Percentiles rank a stretch among this genome's conserved stretches.
Conservation (phyloP, 2,329 filamentous ascomycete genomes). For the Fusarium devonianum region DNA sequence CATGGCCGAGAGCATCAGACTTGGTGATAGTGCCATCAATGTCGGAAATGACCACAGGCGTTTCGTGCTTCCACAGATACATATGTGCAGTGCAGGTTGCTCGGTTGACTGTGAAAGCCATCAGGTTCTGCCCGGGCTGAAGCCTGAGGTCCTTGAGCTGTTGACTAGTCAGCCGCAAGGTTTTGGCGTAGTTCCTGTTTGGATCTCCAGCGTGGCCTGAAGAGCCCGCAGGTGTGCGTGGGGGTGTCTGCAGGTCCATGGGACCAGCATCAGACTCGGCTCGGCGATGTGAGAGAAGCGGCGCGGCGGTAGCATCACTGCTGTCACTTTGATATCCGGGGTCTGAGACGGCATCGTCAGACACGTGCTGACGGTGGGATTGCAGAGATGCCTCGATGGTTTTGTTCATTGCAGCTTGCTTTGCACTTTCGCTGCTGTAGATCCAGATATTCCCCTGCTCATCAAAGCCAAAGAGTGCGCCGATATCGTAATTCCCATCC, state of each 20-base stretch:
- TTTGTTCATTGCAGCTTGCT: slow-evolving; percentile 81
- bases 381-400: slow-evolving; percentile 61
- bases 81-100: slow-evolving; percentile 92
- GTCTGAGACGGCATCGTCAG: slow-evolving; percentile 86
- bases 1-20: slow-evolving; percentile 91
- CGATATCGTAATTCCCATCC: slow-evolving; percentile 95
- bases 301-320: slow-evolving; percentile 64
- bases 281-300: slow-evolving; percentile 61
- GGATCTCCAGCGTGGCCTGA: slow-evolving; percentile 70
- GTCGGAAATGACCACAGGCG: slow-evolving; percentile 95
- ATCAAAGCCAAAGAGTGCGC: slow-evolving; percentile 91
- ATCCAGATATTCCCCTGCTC: slow-evolving; percentile 99
- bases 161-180: slow-evolving; percentile 90
- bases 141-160: slow-evolving; percentile 87
- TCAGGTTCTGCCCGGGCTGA: slow-evolving; percentile 84
- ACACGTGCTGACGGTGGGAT: slow-evolving; percentile 57
- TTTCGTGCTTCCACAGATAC: slow-evolving; percentile 91
- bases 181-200: slow-evolving; percentile 94
- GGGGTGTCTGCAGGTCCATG: slow-evolving; percentile 66
- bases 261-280: slow-evolving; percentile 72
- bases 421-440: slow-evolving; percentile 96
- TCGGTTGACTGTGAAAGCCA: slow-evolving; percentile 96
- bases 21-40: slow-evolving; percentile 99
- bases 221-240: slow-evolving; percentile 70
- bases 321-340: slow-evolving; percentile 96